phyloP scores from a whole-genome alignment of 192 early-diverging fungal species.

The Backusella parvicylindrica region DNA sequence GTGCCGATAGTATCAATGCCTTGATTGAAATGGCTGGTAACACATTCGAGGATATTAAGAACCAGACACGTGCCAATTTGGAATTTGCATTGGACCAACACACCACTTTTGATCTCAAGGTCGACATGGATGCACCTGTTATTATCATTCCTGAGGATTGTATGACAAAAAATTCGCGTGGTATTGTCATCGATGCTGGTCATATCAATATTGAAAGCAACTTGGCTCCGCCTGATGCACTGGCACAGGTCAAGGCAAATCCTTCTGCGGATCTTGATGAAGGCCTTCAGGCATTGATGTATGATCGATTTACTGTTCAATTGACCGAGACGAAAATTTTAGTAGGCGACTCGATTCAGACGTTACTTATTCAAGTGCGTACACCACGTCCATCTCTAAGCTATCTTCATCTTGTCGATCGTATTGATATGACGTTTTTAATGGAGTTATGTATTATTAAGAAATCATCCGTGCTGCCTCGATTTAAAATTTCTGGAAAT shows the following conservation, averaged over 20 bases:
- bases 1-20: constrained; percentile 73
- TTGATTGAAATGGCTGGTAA: constrained; percentile 76
- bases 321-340: constrained; percentile 81
- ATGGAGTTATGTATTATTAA: constrained; percentile 84
- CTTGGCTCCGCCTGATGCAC: constrained; percentile 64
- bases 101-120: constrained; percentile 83
- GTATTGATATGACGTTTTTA: constrained; percentile 79
- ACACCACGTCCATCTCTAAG: constrained; percentile 49
- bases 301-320: constrained; percentile 85
- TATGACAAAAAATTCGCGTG: constrained; percentile 51
- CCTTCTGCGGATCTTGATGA: constrained; percentile 60
- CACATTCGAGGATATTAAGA: constrained; percentile 81
- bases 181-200: constrained; percentile 90
- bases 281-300: constrained; percentile 76
- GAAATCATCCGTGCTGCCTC: constrained; percentile 68
- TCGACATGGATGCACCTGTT: constrained; percentile 97
- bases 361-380: constrained; percentile 67
- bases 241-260: constrained; percentile 67
- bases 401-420: constrained; percentile 80
- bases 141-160: constrained; percentile 83
- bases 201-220: constrained; percentile 88
- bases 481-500: constrained; percentile 73
- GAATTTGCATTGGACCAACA: constrained; percentile 82
- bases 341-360: constrained; percentile 70
- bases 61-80: constrained; percentile 85